Evolutionary conservation across 2,329 filamentous ascomycete species (phyloP).

Genomic region (Tricladium varicosporioides): DNA sequence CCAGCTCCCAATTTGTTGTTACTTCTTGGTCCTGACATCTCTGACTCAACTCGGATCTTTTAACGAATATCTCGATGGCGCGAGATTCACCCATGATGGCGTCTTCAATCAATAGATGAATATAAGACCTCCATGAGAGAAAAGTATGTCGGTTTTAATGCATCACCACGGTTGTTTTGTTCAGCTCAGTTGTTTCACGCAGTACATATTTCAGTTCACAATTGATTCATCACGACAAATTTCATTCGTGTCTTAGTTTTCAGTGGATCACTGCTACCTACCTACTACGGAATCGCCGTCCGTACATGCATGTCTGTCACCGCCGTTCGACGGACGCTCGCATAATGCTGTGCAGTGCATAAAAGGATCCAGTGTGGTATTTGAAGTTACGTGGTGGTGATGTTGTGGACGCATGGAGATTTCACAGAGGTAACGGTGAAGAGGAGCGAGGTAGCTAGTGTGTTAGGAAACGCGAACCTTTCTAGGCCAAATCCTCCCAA

Average conservation of each 20-base stretch:
- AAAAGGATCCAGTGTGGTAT: background rate
- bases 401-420: too few species aligned
- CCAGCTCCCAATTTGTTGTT: background rate
- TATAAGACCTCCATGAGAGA: background rate
- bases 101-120: conserved; percentile 9
- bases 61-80: conserved; percentile 10
- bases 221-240: background rate
- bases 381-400: too few species aligned
- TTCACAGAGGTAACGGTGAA: too few species aligned
- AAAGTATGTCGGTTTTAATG: background rate
- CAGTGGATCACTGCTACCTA: background rate
- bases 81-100: conserved; percentile 14
- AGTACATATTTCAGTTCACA: background rate
- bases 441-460: too few species aligned
- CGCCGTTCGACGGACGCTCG: background rate
- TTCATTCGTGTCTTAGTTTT: background rate
- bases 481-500: too few species aligned
- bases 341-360: conserved; percentile 11
- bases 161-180: background rate
- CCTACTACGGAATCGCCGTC: background rate
- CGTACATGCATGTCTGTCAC: background rate
- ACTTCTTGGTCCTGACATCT: conserved; percentile 3
- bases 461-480: too few species aligned
- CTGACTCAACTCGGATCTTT: background rate
- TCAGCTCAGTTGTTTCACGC: background rate